Base-by-base conservation (phyloP, 495 filamentous ascomycete genomes). In the Ramalina peruviana region DNA sequence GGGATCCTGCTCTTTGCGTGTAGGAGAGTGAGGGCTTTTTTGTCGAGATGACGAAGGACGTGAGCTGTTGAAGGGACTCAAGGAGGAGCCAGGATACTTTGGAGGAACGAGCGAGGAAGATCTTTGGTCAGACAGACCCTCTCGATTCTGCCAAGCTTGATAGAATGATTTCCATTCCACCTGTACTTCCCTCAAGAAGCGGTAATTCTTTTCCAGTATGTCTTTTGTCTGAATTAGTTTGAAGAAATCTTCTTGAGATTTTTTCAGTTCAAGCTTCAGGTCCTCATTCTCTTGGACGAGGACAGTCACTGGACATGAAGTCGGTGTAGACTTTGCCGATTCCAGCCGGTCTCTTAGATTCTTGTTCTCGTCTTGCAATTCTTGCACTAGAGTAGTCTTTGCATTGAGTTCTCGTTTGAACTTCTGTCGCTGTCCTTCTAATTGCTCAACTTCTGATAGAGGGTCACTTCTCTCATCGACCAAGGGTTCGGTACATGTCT, bases 361-460 rank as follows among this genome's bases (percentile, higher is more conserved):
- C 3, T 19, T 26, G 33, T 53, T 42, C 47, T 63, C 55, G 23
- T 46, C 51, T 48, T 53, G 48, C 50, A 46, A 44, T 40, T 51
- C 51, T 21, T 33, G 30, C 9, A 33, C 30, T 33, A 11, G 30
- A 33, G 9, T 13, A 7, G 9, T 3, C 9, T 33, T 10, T 6
- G 12, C 30, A 3, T 33, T 33, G 5, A 33, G 12, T 3, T 33
- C 30, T 33, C 30, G 30, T 13, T 33, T 13, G 30, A 11, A 33
- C 0, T 13, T 33, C 30, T 33, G 7, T 33, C 30, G 30, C 2
- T 33, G 30, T 13, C 12, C 30, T 33, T 33, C 30, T 13, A 13
- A 33, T 13, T 33, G 6, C 12, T 62, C 54, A 12, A 72, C 52
- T 47, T 68, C 65, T 25, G 53, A 47, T 5, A 43, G 43, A 36